Evolutionary conservation across 495 filamentous ascomycete species (phyloP).

Genomic region (Lophiostoma macrostomum): DNA sequence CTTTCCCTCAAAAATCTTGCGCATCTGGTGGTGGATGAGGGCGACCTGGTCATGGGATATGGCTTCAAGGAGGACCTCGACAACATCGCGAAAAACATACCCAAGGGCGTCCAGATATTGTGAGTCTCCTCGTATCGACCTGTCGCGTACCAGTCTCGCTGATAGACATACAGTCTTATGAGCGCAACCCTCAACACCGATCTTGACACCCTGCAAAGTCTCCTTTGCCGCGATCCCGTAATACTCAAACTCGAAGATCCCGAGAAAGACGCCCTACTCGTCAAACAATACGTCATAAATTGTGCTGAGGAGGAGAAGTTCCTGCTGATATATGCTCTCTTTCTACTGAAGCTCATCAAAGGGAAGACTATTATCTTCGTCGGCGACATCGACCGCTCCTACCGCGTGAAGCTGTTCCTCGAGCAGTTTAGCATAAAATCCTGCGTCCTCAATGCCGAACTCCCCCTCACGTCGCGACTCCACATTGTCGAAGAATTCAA

Average conservation of each 20-base stretch:
- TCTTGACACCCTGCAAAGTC: conserved; percentile 75
- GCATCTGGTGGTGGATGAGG: conserved; percentile 90
- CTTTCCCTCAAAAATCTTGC: conserved; percentile 67
- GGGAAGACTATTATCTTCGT: conserved; percentile 96
- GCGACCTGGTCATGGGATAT: conserved; percentile 90
- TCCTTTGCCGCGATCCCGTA: conserved; percentile 81
- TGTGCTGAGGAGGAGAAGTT: conserved; percentile 98
- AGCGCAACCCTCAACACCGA: conserved; percentile 87
- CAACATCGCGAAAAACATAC: conserved; percentile 67
- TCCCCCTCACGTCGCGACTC: conserved; percentile 87
- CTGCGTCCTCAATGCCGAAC: conserved; percentile 91
- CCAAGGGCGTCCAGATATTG: conserved; percentile 82
- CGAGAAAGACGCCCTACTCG: conserved; percentile 65
- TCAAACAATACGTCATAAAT: conserved; percentile 85
- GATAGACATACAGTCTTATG: conserved; percentile 56
- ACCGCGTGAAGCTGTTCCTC: conserved; percentile 90
- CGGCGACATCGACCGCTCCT: conserved; percentile 86
- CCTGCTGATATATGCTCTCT: conserved; percentile 85
- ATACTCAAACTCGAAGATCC: conserved; percentile 73
- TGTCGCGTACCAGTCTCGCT: conserved; percentile 1
- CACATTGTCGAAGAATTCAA: conserved; percentile 98
- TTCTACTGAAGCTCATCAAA: conserved; percentile 91
- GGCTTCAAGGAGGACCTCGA: conserved; percentile 90
- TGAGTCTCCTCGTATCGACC: neutral
- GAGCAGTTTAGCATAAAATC: conserved; percentile 94